Evolutionary conservation across 2,329 filamentous ascomycete genomes (phyloP).

Genomic region (Colletotrichum eleusines): DNA sequence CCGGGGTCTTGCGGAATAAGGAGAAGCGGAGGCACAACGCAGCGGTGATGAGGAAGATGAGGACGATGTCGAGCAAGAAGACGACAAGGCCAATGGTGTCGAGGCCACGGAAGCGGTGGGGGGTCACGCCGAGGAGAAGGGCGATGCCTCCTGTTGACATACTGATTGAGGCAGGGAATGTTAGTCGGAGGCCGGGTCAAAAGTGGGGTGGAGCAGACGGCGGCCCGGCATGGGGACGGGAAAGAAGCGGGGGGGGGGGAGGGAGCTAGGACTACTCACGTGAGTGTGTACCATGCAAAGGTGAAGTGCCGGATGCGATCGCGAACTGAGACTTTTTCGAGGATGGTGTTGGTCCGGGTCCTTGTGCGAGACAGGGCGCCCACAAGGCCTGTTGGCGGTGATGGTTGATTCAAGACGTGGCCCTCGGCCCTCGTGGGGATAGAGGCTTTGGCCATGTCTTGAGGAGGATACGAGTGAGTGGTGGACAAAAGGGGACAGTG

Average conservation of each 20-base stretch:
- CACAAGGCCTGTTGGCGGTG: slow-evolving; percentile 29
- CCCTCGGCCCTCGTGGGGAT: slow-evolving; percentile 5
- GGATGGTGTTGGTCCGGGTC: slow-evolving; percentile 35
- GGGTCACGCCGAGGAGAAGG: slow-evolving; percentile 63
- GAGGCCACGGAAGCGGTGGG: slow-evolving; percentile 66
- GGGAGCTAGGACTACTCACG: slow-evolving; percentile 22
- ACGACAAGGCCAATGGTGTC: slow-evolving; percentile 65
- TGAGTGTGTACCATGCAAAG: slow-evolving; percentile 68
- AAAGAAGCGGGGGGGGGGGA: neutral
- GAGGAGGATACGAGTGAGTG: neutral
- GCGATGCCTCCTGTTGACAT: slow-evolving; percentile 61
- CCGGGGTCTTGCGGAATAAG: slow-evolving; percentile 56
- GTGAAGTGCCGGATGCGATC: slow-evolving; percentile 56
- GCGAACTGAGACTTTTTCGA: slow-evolving; percentile 42
- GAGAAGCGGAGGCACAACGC: slow-evolving; percentile 63
- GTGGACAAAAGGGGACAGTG: neutral
- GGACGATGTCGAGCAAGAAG: slow-evolving; percentile 66
- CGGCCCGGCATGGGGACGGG: neutral
- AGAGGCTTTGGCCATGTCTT: slow-evolving; percentile 25
- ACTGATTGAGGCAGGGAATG: slow-evolving; percentile 8
- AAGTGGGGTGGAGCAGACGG: neutral
- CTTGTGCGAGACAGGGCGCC: slow-evolving; percentile 33
- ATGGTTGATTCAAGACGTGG: slow-evolving; percentile 15
- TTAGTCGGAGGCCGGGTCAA: neutral
- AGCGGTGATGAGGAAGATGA: slow-evolving; percentile 63